Percentiles rank a stretch among this genome's conserved stretches.
phyloP scores from a whole-genome alignment of 768 basidiomycete species.

The Calocera cornea region DNA sequence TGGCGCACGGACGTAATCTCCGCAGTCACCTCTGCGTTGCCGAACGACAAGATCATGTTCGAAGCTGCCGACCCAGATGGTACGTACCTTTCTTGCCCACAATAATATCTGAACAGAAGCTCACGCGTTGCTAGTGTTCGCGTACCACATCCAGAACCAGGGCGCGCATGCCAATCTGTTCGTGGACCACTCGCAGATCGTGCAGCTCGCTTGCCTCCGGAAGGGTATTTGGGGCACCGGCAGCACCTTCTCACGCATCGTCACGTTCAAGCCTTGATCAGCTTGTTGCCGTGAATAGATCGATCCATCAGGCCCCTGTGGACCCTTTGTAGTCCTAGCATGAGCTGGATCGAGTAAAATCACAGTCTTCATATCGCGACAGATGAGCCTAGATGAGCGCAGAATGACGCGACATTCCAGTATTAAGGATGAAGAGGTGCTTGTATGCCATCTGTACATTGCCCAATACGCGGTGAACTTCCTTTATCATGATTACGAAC shows the following conservation, averaged over 20 bases:
- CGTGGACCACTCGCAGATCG: slow-evolving; percentile 34
- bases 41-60: slow-evolving; percentile 35
- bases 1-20: slow-evolving; percentile 35
- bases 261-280: slow-evolving; percentile 26
- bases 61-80: slow-evolving; percentile 35
- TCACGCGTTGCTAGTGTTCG: neutral
- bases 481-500: neutral
- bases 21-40: slow-evolving; percentile 29
- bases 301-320: neutral
- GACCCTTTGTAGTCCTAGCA: neutral
- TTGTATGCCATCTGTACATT: neutral
- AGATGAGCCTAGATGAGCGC: neutral
- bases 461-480: neutral
- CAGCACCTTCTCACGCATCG: slow-evolving; percentile 31
- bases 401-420: neutral
- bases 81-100: slow-evolving; percentile 20
- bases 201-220: slow-evolving; percentile 33
- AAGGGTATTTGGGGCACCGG: slow-evolving; percentile 36
- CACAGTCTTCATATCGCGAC: neutral
- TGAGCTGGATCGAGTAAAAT: neutral
- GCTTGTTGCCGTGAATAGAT: too few species aligned
- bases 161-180: slow-evolving; percentile 33
- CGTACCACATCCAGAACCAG: slow-evolving; percentile 34
- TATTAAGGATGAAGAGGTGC: neutral
- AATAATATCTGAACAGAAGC: neutral